These are phyloP conservation scores for Cladosporium sp. DNA, from an alignment of 2,329 filamentous ascomycete species.

Conservation along the genomic window DNA sequence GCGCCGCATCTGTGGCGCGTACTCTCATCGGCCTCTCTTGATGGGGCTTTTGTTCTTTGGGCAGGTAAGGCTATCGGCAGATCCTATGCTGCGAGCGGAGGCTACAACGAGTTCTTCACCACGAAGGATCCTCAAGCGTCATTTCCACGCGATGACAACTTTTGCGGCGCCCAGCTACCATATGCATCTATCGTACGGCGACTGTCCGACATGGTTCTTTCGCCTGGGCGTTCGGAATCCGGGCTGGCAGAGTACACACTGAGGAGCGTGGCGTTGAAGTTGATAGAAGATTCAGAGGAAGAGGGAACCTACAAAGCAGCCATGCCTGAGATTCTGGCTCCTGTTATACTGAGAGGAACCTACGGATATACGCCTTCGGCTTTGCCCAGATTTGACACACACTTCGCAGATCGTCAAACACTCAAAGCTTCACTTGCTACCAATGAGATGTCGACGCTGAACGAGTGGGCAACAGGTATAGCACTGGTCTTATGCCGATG, in stretches of 20 bases:
- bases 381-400: background rate
- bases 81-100: slow-evolving; percentile 59
- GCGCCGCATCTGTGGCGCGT: slow-evolving; percentile 20
- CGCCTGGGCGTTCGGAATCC: slow-evolving; percentile 35
- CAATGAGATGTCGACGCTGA: slow-evolving; percentile 18
- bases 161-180: background rate
- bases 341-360: slow-evolving; percentile 22
- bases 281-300: slow-evolving; percentile 17
- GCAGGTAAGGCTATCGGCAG: slow-evolving; percentile 78
- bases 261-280: slow-evolving; percentile 20
- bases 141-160: background rate
- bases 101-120: background rate
- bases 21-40: background rate
- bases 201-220: slow-evolving; percentile 24
- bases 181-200: slow-evolving; percentile 32
- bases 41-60: slow-evolving; percentile 58
- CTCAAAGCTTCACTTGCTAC: slow-evolving; percentile 14
- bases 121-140: background rate
- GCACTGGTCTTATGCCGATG: slow-evolving; percentile 43
- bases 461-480: slow-evolving; percentile 22
- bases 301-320: slow-evolving; percentile 28
- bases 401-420: slow-evolving; percentile 12
- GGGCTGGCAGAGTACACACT: slow-evolving; percentile 42
- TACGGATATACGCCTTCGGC: slow-evolving; percentile 25
- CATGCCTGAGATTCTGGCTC: slow-evolving; percentile 22